Base-by-base conservation (phyloP, 306 rosid species). In the Sophora flavescens region DNA sequence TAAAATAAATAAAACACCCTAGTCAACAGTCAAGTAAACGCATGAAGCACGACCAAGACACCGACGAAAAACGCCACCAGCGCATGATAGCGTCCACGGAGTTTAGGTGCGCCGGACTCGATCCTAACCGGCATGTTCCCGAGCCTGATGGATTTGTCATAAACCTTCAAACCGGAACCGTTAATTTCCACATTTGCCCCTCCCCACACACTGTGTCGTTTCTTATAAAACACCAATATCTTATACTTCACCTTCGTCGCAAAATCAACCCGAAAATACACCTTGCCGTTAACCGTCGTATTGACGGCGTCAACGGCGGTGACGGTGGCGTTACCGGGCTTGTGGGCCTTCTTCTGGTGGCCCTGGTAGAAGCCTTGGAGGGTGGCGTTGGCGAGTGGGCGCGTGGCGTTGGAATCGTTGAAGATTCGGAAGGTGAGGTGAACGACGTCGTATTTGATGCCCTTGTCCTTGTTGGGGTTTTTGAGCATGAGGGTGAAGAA, bases 381-480 rank as follows among this genome's bases (percentile, higher is more conserved):
- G 4, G 70, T 82, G 15, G 42, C 6, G 39, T 80, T 77, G 8
- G 82, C 88, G 1, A 90, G 48, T 9, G 22, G 36, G 16, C 39
- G 75, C n/a, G 67, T 71, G 44, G 6, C 0, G 76, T 85, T 84
- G 44, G 5, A n/a, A 30, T 6, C 28, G 17, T 14, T 6, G 32
- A 83, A 77, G 28, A 73, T 1, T 0, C 7, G 3, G 54, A 95
- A 78, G 3, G 18, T 63, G 63, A 95, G 76, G 4, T 38, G 76
- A 52, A 92, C 66, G 59, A 47, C 7, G 56, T 95, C 98, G 80
- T 92, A 95, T 76, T n/a, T 48, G 18, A 95, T 48, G 0, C 95
- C 93, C 44, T 88, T 89, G 79, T 90, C 98, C 57, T 89, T 92
- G 88, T 95, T 95, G 0, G 36, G 53, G 82, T 95, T 92, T 0